Base-by-base conservation (phyloP, 73 alveolate species). In the Diophrys sp. region DNA sequence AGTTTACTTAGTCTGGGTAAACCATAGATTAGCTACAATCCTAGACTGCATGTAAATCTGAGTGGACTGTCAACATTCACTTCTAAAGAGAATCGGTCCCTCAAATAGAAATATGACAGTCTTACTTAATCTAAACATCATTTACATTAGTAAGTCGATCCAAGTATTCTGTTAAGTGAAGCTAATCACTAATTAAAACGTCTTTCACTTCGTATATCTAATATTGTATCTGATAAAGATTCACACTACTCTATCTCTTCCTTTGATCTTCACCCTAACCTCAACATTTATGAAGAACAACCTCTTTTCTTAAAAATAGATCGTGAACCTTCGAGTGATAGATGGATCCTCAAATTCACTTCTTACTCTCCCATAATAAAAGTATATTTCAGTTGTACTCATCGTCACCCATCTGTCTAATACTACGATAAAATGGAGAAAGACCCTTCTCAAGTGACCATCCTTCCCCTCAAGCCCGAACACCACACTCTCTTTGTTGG, bases 211-310 rank as follows among this genome's bases (percentile, higher is more conserved):
- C 55, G 53, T 2, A 68, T 79, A 1, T 68, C 86, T 14, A 78
- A 70, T 31, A 78, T 68, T 72, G 79, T 70, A 29, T 78, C 86
- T 0, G 57, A 28, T 33, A 79, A 78, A 68, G 86, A 68, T 18
- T 78, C 69, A 5, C 30, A 54, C 27, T 78, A 79, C 30, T 29
- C 57, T n/a, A 68, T 75, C 29, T 74, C 55, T 54, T 24, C 80
- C 1, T 56, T 32, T 23, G 78, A 80, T 53, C 34, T 56, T 73
- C 93, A 92, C 28, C 89, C 84, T 1, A 83, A 84, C 8, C 84
- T 90, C 25, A 92, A 89, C 33, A 84, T 89, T 5, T 84, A 84
- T 23, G 73, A 81, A 53, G 84, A 92, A 92, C 85, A 84, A 57
- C 82, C 96, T 2, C 79, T 90, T 0, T 54, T 75, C 25, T 67